These are phyloP conservation scores for Xanthoconium purpureum DNA, from an alignment of 768 basidiomycete genomes.

Conservation along the genomic window DNA sequence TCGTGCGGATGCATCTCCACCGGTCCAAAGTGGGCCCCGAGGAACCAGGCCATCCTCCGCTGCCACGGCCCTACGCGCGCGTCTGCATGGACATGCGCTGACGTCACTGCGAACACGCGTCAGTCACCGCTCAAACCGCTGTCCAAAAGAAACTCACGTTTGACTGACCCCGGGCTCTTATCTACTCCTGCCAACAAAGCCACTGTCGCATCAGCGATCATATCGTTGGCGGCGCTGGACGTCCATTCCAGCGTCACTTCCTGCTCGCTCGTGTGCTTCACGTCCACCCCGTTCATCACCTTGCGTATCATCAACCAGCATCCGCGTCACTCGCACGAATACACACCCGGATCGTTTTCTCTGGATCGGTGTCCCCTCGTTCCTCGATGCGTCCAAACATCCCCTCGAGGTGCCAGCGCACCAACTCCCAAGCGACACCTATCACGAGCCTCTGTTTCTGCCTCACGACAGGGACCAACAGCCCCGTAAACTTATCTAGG, in stretches of 20 bases:
- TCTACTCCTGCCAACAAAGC: constrained; percentile 88
- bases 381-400: constrained; percentile 85
- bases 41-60: constrained; percentile 60
- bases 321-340: neutral
- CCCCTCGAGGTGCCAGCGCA: constrained; percentile 95
- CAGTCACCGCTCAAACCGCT: neutral
- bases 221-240: constrained; percentile 89
- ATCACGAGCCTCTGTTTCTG: constrained; percentile 82
- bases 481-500: constrained; percentile 81
- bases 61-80: constrained; percentile 30
- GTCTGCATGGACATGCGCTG: constrained; percentile 65
- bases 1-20: constrained; percentile 48
- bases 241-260: constrained; percentile 90
- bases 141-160: constrained; percentile 39
- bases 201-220: constrained; percentile 94
- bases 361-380: constrained; percentile 26
- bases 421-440: constrained; percentile 83
- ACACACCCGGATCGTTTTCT: constrained; percentile 61
- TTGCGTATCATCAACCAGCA: constrained; percentile 27
- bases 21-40: constrained; percentile 93
- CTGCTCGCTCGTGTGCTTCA: constrained; percentile 70
- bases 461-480: constrained; percentile 77
- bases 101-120: constrained; percentile 43
- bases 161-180: constrained; percentile 90
- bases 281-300: constrained; percentile 88